Base-by-base conservation (phyloP, 805 yeast species). In the Wickerhamiella qilinensis region DNA sequence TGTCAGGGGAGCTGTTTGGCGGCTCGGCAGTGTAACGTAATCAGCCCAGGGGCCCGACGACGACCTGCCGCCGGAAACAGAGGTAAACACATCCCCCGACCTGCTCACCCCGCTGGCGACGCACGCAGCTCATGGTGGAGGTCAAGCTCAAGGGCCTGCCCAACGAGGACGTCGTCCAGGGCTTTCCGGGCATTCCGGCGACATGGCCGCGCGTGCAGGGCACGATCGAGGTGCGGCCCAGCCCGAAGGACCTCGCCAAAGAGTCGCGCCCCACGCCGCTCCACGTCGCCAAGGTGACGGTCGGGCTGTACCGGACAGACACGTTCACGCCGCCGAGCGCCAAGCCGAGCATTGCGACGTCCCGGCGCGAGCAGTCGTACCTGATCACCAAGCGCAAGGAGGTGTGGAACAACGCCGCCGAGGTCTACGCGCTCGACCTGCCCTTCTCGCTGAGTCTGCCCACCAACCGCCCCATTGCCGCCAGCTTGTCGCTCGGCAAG, bases 111-210 rank as follows among this genome's bases (percentile, higher is more conserved):
- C n/a, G n/a, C n/a, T n/a, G n/a, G n/a, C n/a, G n/a, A n/a, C n/a
- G n/a, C n/a, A n/a, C n/a, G n/a, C 31, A 29, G 7, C 8, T 11
- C 16, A 38, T 38, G 40, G 17, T 34, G 4, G 38, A 30, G 30
- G 43, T 57, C 38, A 48, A 51, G 27, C 45, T 58, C 30, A 46
- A 50, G 21, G 64, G 67, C 2, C 48, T 47, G 7, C 63, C 67
- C 4, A 62, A 62, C 38, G 60, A 58, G 36, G 65, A 62, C 32
- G 43, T 62, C 7, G 60, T 62, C 17, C 57, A 52, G 30, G 67
- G 67, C 11, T 62, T 50, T 37, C 67, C 67, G 2, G 67, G 67
- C 0, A 56, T 62, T n/a, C 51, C 57, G 2, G 67, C 67, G 1
- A 54, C 64, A 4, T 55, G 60, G 55, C 67, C 67, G 2, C 52